Evolutionary conservation across 495 filamentous ascomycete species (phyloP).

Genomic region (Bathelium albidoporum): DNA sequence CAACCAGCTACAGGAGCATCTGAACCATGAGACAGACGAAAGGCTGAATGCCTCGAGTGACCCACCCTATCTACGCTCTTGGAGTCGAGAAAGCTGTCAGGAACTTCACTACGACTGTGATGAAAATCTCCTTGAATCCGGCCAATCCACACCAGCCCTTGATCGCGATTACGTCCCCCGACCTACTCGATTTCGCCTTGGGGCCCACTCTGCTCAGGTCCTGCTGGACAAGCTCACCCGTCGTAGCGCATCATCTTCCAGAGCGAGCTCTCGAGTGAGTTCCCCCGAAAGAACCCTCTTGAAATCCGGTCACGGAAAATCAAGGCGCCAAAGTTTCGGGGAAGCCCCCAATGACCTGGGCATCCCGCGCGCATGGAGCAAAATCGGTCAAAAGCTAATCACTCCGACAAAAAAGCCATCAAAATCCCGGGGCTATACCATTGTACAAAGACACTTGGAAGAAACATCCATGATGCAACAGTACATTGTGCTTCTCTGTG

Average conservation of each 20-base stretch:
- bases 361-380: background rate
- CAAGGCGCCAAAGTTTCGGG: background rate
- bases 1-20: background rate
- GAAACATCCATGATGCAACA: background rate
- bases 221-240: background rate
- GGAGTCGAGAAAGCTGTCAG: background rate
- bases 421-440: no score
- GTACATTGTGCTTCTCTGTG: background rate
- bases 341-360: background rate
- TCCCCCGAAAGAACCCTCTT: background rate
- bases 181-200: background rate
- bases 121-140: background rate
- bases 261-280: background rate
- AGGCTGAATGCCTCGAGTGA: background rate
- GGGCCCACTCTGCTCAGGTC: background rate
- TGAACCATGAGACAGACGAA: background rate
- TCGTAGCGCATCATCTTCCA: background rate
- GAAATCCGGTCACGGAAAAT: background rate
- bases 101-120: background rate
- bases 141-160: background rate
- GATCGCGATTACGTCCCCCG: background rate
- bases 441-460: background rate
- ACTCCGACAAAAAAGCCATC: background rate
- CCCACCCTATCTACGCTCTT: background rate
- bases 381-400: background rate